phyloP scores from a whole-genome alignment of 345 rosid species.

The Isatis tinctoria region DNA sequence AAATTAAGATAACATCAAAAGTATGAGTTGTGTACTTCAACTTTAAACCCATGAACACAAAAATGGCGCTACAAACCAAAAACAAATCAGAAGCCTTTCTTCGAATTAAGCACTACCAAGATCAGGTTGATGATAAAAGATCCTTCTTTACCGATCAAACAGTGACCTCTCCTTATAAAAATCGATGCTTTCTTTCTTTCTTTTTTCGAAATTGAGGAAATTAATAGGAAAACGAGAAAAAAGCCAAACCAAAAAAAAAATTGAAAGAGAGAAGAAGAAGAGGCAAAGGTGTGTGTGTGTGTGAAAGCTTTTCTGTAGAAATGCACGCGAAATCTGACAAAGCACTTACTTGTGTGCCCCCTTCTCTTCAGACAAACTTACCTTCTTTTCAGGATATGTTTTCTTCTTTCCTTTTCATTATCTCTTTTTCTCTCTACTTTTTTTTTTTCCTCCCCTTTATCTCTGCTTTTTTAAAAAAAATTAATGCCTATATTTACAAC shows the following conservation, averaged over 20 bases:
- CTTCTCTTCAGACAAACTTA: conserved; percentile 33
- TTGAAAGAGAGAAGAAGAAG: conserved; percentile 9
- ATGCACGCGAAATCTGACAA: conserved; percentile 41
- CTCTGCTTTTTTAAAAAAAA: neutral
- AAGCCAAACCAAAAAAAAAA: neutral
- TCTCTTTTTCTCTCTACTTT: neutral
- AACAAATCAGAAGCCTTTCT: conserved; percentile 4
- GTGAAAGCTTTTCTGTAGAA: neutral
- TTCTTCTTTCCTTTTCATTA: conserved; percentile 32
- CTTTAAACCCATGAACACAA: conserved; percentile 35
- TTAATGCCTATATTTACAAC: neutral
- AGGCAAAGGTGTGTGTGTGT: neutral
- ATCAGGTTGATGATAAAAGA: conserved; percentile 25
- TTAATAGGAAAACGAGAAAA: neutral
- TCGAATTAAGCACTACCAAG: conserved; percentile 3
- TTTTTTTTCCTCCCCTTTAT: neutral
- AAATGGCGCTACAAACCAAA: conserved; percentile 19
- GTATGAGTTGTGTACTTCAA: conserved; percentile 45
- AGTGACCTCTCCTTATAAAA: conserved; percentile 29
- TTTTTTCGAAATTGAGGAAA: neutral
- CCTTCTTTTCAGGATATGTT: conserved; percentile 38
- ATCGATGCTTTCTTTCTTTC: neutral
- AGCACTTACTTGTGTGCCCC: conserved; percentile 31
- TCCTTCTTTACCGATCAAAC: conserved; percentile 9
- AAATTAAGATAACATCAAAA: conserved; percentile 38